These are phyloP conservation scores for Picochlorum costavermella DNA, from an alignment of 139 green algal species.

Conservation along the genomic window DNA sequence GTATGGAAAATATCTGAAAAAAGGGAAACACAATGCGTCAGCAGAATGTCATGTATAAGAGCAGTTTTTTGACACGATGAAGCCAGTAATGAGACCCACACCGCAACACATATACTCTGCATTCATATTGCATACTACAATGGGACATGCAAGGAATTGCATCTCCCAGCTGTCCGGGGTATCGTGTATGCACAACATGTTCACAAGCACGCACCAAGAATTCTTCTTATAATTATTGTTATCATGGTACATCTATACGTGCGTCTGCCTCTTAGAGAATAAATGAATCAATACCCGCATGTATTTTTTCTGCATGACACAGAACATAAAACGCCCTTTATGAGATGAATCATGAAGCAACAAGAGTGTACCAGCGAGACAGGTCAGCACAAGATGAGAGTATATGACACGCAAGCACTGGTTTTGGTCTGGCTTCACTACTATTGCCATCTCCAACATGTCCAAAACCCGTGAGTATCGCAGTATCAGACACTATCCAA, in stretches of 20 bases:
- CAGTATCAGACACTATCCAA: conserved; percentile 4
- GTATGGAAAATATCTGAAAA: no score
- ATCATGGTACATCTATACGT: no score
- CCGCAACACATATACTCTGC: conserved; percentile 24
- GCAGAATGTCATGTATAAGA: conserved; percentile 11
- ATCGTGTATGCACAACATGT: conserved; percentile 11
- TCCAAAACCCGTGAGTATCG: conserved; percentile 15
- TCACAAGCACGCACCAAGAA: neutral
- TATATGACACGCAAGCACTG: conserved; percentile 19
- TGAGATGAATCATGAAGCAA: neutral
- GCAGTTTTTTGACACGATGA: conserved; percentile 28
- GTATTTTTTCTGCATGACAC: neutral
- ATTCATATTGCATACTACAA: conserved; percentile 32
- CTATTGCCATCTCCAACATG: conserved; percentile 28
- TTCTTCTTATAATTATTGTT: no score
- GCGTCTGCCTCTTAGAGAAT: no score
- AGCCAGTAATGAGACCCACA: conserved; percentile 8
- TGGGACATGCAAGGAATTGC: conserved; percentile 33
- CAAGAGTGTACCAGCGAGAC: conserved; percentile 35
- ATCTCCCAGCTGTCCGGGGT: conserved; percentile 35
- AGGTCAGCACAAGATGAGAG: conserved; percentile 30
- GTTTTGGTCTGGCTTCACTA: conserved; percentile 27
- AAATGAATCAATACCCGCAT: no score
- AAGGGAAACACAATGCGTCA: no score
- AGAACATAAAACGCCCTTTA: neutral